Conservation (phyloP, 1,284 basidiomycete genomes). For the Schizopora paradoxa region DNA sequence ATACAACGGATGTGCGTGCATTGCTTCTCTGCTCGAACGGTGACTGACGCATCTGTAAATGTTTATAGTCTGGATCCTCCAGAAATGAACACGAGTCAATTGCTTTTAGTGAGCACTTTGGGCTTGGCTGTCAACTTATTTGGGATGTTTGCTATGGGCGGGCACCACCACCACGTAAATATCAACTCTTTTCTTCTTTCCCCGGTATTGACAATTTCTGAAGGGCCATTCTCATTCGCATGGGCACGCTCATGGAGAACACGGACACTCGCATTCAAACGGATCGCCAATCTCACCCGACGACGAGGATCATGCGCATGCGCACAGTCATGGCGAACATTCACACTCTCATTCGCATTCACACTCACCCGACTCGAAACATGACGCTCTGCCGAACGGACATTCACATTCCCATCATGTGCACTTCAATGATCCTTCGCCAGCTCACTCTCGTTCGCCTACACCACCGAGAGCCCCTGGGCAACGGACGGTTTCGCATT, state of each 20-base stretch:
- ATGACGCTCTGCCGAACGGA: too few relatives aligned
- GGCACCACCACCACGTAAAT: conserved; percentile 83
- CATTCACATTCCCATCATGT: too few relatives aligned
- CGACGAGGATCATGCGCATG: conserved; percentile 22
- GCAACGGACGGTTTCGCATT: too few relatives aligned
- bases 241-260: conserved; percentile 29
- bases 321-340: conserved; percentile 15
- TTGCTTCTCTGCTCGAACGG: not conserved
- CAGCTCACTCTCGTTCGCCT: too few relatives aligned
- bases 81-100: conserved; percentile 95
- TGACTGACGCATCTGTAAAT: conserved; percentile 8
- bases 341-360: conserved; percentile 33
- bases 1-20: conserved; percentile 82
- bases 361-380: conserved; percentile 22
- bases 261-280: conserved; percentile 19
- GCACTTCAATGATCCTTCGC: too few relatives aligned
- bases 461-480: too few relatives aligned
- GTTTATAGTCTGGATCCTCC: conserved; percentile 79
- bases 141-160: conserved; percentile 99
- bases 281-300: conserved; percentile 10
- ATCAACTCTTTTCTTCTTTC: conserved; percentile 2
- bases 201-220: conserved; percentile 20
- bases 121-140: conserved; percentile 95
- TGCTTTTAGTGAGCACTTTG: conserved; percentile 84
- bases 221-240: conserved; percentile 44